These are phyloP conservation scores for Nakazawaea ambrosiae DNA, from an alignment of 805 yeast species.

Conservation along the genomic window DNA sequence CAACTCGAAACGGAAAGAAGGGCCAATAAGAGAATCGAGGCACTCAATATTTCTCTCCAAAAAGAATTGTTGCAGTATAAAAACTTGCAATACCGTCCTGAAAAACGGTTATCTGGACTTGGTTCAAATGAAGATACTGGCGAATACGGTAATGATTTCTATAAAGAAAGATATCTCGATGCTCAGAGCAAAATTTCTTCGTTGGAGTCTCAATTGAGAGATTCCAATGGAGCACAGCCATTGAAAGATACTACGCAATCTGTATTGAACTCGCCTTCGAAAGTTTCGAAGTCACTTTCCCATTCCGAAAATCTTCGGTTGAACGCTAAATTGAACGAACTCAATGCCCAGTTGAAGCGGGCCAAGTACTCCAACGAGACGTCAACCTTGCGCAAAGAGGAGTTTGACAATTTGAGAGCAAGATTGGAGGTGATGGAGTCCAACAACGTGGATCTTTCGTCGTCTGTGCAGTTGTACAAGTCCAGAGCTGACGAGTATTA, in stretches of 20 bases:
- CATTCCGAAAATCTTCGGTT: constrained; percentile 28
- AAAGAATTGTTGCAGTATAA: constrained; percentile 26
- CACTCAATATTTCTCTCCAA: constrained; percentile 25
- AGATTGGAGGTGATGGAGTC: constrained; percentile 48
- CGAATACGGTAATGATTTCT: constrained; percentile 26
- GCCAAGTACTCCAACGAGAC: constrained; percentile 20
- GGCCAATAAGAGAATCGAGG: constrained; percentile 25
- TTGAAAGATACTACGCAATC: constrained; percentile 17
- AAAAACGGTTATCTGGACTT: constrained; percentile 1
- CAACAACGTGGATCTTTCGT: constrained; percentile 50
- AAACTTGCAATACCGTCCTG: constrained; percentile 13
- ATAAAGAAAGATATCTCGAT: constrained; percentile 38
- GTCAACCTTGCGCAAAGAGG: constrained; percentile 23
- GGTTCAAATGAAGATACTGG: constrained; percentile 24
- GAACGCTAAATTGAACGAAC: constrained; percentile 26
- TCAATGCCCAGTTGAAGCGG: constrained; percentile 26
- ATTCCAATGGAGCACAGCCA: constrained; percentile 26
- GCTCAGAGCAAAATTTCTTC: constrained; percentile 36
- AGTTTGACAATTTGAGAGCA: constrained; percentile 39
- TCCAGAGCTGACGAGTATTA: constrained; percentile 68
- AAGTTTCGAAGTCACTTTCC: constrained; percentile 9
- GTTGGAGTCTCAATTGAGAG: constrained; percentile 28
- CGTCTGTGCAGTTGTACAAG: constrained; percentile 55
- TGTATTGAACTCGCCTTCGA: constrained; percentile 6
- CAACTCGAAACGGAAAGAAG: constrained; percentile 19